Base-by-base conservation (phyloP, 495 filamentous ascomycete species). In the Schizothecium vesticola region DNA sequence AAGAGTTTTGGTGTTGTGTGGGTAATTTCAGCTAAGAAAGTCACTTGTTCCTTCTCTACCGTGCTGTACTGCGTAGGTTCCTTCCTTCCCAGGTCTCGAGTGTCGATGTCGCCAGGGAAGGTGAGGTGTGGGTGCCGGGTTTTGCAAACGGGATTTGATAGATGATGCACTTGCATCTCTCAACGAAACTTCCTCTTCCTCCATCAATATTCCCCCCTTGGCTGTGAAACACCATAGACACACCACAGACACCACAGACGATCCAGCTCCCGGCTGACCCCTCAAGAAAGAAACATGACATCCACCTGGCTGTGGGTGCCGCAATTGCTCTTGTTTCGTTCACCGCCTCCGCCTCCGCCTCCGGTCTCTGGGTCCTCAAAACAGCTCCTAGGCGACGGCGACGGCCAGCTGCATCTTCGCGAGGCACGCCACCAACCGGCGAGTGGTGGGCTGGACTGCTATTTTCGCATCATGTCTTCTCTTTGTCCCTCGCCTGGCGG, bases 401-500 rank as follows among this genome's bases (percentile, higher is more conserved):
- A 29, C 65, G 65, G 65, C 33, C 22, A 13, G 21, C 56, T 60
- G 65, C 65, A 59, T 57, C 57, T 29, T 59, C 56, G 57, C 65
- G 65, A 66, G 56, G 56, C 65, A 21, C 23, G 65, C n/a, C 43
- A 21, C 25, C 23, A 11, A 21, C 19, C 25, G 64, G 55, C 51
- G 26, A 65, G 64, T 25, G 64, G 56, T 59, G 56, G 64, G 21
- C 43, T 19, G 29, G 19, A 28, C 26, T 65, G 64, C 64, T 65
- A 65, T 65, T 65, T 65, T 65, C 64, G 28, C 64, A 43, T 51
- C 25, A 36, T 58, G 25, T 26, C 23, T 65, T 65, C 23, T 21
- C 26, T 23, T 23, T 59, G 58, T 51, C 43, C n/a, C 43, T 51
- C 19, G 43, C n/a, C 19, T 43, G 61, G 57, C 51, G 24, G 25